Evolutionary conservation across 345 rosid genomes (phyloP), one percentile per base, ranked within the genome.

Genomic region (Populus pruinosa): DNA sequence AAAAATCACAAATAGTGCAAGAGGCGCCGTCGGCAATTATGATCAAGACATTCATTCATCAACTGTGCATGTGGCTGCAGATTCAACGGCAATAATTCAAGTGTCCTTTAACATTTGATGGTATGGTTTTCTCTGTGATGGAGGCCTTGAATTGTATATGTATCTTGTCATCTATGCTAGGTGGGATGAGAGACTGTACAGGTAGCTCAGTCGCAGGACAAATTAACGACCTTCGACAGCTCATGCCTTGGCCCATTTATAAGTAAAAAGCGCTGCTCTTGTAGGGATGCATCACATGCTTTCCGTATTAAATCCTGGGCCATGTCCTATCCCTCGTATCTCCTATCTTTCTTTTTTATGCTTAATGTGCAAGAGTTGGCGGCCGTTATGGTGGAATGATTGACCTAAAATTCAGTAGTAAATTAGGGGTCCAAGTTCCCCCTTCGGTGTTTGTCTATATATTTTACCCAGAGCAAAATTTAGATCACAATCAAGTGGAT

Each of bases 261-360:
- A 64, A 27, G 67, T 8, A 47, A 23, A 67, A 47, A 38, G 13
- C 11, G 13, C 44, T 41, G 44, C 44, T 75, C 25, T 67, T 25
- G 65, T 33, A 39, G 27, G 33, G 69, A 33, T 76, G 69, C 73
- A 80, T 74, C 86, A 71, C 86, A 77, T 80, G 77, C 25, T 43
- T 77, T 35, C 73, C 23, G 71, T 8, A n/a, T 62, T 55, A 17
- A 47, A 69, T 17, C 18, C 13, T 21, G 68, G 35, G 35, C 2
- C 38, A 44, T 41, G 13, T 2, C 13, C 13, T 41, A 33, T 33
- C 35, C 35, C 35, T 41, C 13, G 44, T 10, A 41, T 41, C 44
- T 0, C 44, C 44, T 9, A 11, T 39, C 43, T 39, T 31, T 39
- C 43, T 39, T 39, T 10, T 39, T 39, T 8, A 39, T 39, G 43